Evolutionary conservation across 2,329 filamentous ascomycete genomes (phyloP), one percentile per base, ranked within the genome.

Genomic region (Neoarthrinium moseri): DNA sequence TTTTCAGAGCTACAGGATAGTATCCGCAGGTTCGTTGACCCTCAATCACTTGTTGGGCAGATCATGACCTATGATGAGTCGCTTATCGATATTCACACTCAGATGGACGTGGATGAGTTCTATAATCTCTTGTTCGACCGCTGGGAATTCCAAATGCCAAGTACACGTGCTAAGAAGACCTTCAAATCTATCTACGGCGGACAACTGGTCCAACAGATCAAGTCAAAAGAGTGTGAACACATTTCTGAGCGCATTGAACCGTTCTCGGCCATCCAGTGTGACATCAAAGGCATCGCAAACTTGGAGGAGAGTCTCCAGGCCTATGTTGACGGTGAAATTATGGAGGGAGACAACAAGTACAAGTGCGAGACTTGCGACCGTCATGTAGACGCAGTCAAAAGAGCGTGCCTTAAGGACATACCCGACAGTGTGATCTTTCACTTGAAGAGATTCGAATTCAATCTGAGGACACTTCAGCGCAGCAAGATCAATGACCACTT

Each of bases 51-150:
- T 51, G 87, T 94, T 12, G 75, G 76, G 26, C 85, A 83, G 32
- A 89, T 97, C 58, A 86, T 83, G 56, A 92, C 87, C 0, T 92
- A 91, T 47, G 89, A 95, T 27, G 87, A 91, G 47, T 78, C 83
- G 2, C 76, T 81, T 13, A 95, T 99, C 51, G 91, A 97, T 64
- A 85, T 95, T 21, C 83, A 85, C 46, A 83, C 88, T 48, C 94
- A 99, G 65, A 97, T 99, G 89, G 94, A 99, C 62, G 94, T 96
- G 5, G 94, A 97, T 56, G 91, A 96, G 63, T 99, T 97, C 63
- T 97, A 95, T 71, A 96, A 94, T 58, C 77, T 96, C 4, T 77
- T 99, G 0, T 94, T 97, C 57, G 91, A 95, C 64, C 82, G 91
- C 21, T 91, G 91, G 80, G 95, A 99, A 62, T 80, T 82, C 7